phyloP scores from a whole-genome alignment of 371 early-diverging fungal genomes.

The Lichtheimia hyalospora region DNA sequence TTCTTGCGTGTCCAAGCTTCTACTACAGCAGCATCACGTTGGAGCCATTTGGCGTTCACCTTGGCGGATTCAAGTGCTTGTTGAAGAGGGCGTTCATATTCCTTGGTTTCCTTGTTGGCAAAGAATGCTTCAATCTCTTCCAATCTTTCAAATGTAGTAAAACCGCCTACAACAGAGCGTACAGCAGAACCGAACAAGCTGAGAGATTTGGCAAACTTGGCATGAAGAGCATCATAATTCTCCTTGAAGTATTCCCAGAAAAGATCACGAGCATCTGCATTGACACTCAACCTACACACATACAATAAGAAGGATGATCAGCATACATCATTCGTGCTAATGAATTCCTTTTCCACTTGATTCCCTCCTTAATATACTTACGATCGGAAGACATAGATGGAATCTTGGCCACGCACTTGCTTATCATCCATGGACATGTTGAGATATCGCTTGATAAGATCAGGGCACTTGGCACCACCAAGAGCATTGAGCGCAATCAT shows the following conservation, averaged over 20 bases:
- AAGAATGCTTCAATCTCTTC: slow-evolving; percentile 75
- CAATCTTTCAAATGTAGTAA: slow-evolving; percentile 64
- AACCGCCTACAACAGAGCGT: slow-evolving; percentile 67
- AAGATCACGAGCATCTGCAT: slow-evolving; percentile 62
- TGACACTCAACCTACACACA: slow-evolving; percentile 43
- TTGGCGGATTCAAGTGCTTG: slow-evolving; percentile 88
- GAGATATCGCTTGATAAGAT: slow-evolving; percentile 59
- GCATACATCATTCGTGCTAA: too few species aligned
- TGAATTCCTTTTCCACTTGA: too few species aligned
- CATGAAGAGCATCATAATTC: slow-evolving; percentile 68
- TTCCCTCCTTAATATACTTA: slow-evolving; percentile 5
- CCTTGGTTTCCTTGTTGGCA: slow-evolving; percentile 71
- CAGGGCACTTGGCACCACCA: slow-evolving; percentile 66
- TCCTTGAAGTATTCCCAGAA: slow-evolving; percentile 80
- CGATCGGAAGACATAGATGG: slow-evolving; percentile 60
- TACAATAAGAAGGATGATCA: not conserved
- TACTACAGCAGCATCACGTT: slow-evolving; percentile 73
- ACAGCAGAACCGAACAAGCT: slow-evolving; percentile 76
- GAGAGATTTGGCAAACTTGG: slow-evolving; percentile 72
- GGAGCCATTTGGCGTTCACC: slow-evolving; percentile 77
- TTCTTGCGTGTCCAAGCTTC: slow-evolving; percentile 62
- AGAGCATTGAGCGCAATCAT: slow-evolving; percentile 75
- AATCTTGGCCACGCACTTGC: slow-evolving; percentile 83
- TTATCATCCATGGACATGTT: slow-evolving; percentile 68
- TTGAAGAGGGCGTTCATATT: slow-evolving; percentile 70